Conservation (phyloP, 129 eudicot genomes). For the Daucus carota region DH1_v3.0 NC_030383.2:48900001-48900500, state of each 20-base stretch:
- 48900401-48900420: not conserved
- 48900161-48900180: not conserved
- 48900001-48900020: slow-evolving; percentile 70
- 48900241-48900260: too few relatives aligned
- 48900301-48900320: not conserved
- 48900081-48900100: not conserved
- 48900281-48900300: not conserved
- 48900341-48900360: not conserved
- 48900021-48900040: slow-evolving; percentile 40
- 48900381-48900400: not conserved
- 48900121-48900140: not conserved
- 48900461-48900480: not conserved
- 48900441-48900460: not conserved
- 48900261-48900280: too few relatives aligned
- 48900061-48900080: not conserved
- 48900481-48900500: not conserved
- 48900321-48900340: not conserved
- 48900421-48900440: too few relatives aligned
- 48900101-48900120: slow-evolving; percentile 21
- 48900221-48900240: too few relatives aligned
- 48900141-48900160: not conserved
- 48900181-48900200: not conserved
- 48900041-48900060: too few relatives aligned
- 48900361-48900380: not conserved
- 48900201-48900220: too few relatives aligned